These are phyloP conservation scores for Aspergillus conjunctus DNA, from an alignment of 495 filamentous ascomycete genomes.

Conservation along the genomic window DNA sequence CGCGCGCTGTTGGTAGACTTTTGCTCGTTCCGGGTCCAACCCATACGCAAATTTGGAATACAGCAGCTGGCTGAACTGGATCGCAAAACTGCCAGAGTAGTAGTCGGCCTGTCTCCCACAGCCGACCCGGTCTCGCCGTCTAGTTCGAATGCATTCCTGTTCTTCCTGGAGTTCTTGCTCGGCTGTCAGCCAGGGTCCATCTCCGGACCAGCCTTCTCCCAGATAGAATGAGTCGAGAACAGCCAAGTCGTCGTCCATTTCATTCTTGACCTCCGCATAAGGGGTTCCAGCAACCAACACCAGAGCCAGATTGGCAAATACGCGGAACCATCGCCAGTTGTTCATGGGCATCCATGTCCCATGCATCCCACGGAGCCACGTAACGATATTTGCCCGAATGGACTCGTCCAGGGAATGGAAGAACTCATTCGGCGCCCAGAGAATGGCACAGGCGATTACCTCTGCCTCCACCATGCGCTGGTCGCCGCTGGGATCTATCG, in stretches of 20 bases:
- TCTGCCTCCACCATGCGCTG: conserved; percentile 17
- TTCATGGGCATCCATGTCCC: conserved; percentile 12
- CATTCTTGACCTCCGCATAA: background rate
- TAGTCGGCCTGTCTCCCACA: conserved; percentile 12
- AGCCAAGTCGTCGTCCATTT: conserved; percentile 9
- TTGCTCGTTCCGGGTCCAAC: conserved; percentile 1
- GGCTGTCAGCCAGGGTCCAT: conserved; percentile 5
- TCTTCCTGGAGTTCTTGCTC: conserved; percentile 3
- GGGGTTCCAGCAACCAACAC: conserved; percentile 6
- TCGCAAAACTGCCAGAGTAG: conserved; percentile 17
- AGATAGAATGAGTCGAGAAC: conserved; percentile 11
- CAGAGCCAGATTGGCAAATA: conserved; percentile 13
- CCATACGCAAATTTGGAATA: conserved; percentile 11
- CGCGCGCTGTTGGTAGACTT: background rate
- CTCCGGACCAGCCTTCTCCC: conserved; percentile 2
- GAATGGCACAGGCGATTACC: conserved; percentile 8
- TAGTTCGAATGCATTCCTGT: background rate
- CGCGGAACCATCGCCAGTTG: conserved; percentile 17
- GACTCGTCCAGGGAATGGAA: background rate
- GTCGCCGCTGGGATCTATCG: conserved; percentile 3
- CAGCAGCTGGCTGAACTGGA: conserved; percentile 17
- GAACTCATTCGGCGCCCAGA: conserved; percentile 6
- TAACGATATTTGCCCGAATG: background rate
- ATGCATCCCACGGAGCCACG: conserved; percentile 16
- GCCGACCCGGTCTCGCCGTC: conserved; percentile 4